A percentile compares a stretch with the other conserved stretches of the same genome.
phyloP scores from a whole-genome alignment of 2,329 filamentous ascomycete genomes.

The Huntiella moniliformis region DNA sequence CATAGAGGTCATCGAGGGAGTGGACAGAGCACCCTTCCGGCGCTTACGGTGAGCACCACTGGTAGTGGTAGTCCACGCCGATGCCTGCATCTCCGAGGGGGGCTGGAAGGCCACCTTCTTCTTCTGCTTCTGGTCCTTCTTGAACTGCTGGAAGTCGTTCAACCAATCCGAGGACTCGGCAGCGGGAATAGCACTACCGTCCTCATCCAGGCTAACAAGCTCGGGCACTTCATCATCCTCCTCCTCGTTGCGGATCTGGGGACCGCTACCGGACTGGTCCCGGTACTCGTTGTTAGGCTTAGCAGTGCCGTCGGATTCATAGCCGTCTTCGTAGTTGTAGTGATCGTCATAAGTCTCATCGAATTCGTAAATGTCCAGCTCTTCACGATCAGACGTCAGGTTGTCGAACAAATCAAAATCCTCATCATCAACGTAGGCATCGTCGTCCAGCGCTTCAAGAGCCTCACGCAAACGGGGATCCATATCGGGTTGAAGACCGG shows the following conservation, averaged over 20 bases:
- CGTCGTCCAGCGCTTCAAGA: slow-evolving; percentile 83
- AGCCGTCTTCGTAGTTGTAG: slow-evolving; percentile 58
- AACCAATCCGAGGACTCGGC: slow-evolving; percentile 66
- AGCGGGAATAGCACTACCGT: slow-evolving; percentile 19
- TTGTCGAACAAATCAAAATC: slow-evolving; percentile 72
- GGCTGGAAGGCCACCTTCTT: slow-evolving; percentile 22
- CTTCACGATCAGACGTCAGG: slow-evolving; percentile 48
- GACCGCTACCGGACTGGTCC: slow-evolving; percentile 13
- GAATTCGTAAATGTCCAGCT: slow-evolving; percentile 66
- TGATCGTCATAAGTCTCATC: slow-evolving; percentile 39
- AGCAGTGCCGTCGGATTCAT: slow-evolving; percentile 86
- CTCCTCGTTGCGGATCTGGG: slow-evolving; percentile 7
- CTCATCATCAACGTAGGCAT: slow-evolving; percentile 74
- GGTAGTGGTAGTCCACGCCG: slow-evolving; percentile 55
- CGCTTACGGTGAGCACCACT: slow-evolving; percentile 77
- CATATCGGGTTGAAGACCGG: slow-evolving; percentile 95
- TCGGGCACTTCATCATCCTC: slow-evolving; percentile 24
- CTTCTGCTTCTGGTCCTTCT: slow-evolving; percentile 49
- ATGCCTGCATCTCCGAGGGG: slow-evolving; percentile 48
- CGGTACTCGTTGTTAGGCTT: slow-evolving; percentile 48
- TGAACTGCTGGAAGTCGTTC: slow-evolving; percentile 85
- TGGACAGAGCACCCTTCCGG: slow-evolving; percentile 82
- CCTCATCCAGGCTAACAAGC: slow-evolving; percentile 30
- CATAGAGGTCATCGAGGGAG: slow-evolving; percentile 78
- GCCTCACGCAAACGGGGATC: slow-evolving; percentile 81